phyloP scores from a whole-genome alignment of 1,284 basidiomycete genomes.

The Quambalaria eucalypti region DNA sequence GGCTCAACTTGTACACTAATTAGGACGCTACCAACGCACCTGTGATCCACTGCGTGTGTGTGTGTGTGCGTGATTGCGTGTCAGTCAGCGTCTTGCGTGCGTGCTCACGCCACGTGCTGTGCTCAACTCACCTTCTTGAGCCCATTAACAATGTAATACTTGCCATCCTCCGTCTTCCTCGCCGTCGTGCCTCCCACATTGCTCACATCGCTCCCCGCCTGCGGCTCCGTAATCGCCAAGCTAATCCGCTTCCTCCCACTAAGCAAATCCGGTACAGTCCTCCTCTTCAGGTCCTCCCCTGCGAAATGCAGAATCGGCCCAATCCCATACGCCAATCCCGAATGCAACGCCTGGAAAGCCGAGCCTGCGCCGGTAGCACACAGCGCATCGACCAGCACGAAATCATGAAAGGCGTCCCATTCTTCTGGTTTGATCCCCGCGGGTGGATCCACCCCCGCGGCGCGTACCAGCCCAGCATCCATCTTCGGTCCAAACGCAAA shows the following conservation, averaged over 20 bases:
- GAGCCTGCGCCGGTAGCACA: background rate
- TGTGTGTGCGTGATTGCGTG: too few species aligned
- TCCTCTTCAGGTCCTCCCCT: constrained; percentile 22
- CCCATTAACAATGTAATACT: constrained; percentile 48
- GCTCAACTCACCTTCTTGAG: constrained; percentile 35
- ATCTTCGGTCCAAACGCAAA: constrained; percentile 6
- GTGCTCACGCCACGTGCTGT: background rate
- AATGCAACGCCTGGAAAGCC: background rate
- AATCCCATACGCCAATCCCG: constrained; percentile 8
- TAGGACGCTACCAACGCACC: too few species aligned
- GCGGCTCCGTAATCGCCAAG: constrained; percentile 39
- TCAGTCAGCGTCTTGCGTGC: too few species aligned
- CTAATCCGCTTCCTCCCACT: constrained; percentile 28
- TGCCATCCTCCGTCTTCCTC: constrained; percentile 37
- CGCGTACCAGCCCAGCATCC: background rate
- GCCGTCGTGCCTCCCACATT: constrained; percentile 37
- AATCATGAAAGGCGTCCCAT: constrained; percentile 10
- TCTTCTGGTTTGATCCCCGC: constrained; percentile 6
- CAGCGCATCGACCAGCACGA: constrained; percentile 10
- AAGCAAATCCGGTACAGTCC: constrained; percentile 28
- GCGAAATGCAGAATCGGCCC: constrained; percentile 34
- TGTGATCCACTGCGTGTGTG: too few species aligned
- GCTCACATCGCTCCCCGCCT: constrained; percentile 47
- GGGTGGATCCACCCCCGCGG: constrained; percentile 8
- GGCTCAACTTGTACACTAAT: too few species aligned